Evolutionary conservation across 345 rosid genomes (phyloP).

Genomic region (Noccaea caerulescens): DNA sequence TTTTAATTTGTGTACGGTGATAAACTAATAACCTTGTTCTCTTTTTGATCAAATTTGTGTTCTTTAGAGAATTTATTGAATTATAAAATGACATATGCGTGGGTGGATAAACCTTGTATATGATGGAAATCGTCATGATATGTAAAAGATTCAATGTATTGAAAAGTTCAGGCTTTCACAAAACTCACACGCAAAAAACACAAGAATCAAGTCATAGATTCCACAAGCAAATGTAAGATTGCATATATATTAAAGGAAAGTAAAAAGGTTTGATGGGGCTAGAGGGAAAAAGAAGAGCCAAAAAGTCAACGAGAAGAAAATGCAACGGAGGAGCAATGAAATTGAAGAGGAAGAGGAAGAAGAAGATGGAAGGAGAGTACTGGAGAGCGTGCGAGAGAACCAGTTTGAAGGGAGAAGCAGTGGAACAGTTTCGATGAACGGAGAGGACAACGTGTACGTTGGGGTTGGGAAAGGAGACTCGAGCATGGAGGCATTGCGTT

Average conservation of each 20-base stretch:
- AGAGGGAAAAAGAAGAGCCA: constrained; percentile 17
- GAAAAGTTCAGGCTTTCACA: constrained; percentile 35
- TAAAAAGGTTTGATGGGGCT: constrained; percentile 4
- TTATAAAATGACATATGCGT: constrained; percentile 12
- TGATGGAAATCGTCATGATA: constrained; percentile 26
- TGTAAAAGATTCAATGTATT: constrained; percentile 21
- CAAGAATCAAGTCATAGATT: constrained; percentile 23
- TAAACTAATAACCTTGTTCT: background rate
- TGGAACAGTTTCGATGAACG: constrained; percentile 54
- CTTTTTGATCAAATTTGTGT: background rate
- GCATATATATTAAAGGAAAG: constrained; percentile 16
- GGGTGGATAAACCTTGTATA: constrained; percentile 33
- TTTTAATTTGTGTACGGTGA: background rate
- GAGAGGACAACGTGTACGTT: constrained; percentile 64
- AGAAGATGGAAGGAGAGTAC: constrained; percentile 34
- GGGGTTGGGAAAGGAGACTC: constrained; percentile 80
- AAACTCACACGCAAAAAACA: constrained; percentile 35
- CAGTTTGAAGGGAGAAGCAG: constrained; percentile 48
- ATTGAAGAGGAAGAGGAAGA: constrained; percentile 46
- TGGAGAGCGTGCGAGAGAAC: constrained; percentile 40
- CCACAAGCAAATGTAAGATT: constrained; percentile 13
- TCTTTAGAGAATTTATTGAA: background rate
- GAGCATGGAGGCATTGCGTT: constrained; percentile 77
- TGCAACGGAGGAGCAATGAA: constrained; percentile 37
- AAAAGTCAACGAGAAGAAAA: constrained; percentile 41